Conservation (phyloP, 1,284 basidiomycete species). For the Irpex sp. region DNA sequence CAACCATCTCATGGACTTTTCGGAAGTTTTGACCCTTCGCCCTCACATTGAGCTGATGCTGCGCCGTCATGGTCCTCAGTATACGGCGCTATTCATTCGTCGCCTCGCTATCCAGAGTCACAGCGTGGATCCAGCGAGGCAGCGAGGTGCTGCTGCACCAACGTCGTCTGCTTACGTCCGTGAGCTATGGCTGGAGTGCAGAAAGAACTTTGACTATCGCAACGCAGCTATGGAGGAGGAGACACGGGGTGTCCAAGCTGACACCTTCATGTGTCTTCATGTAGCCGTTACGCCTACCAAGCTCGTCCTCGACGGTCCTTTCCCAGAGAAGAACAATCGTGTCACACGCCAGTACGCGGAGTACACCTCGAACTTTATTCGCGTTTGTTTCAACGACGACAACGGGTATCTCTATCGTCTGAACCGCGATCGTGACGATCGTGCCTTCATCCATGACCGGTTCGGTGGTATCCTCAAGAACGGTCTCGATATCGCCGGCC, state of each 20-base stretch:
- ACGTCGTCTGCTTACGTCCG: not conserved
- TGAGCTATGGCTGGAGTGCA: constrained; percentile 3
- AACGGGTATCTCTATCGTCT: constrained; percentile 53
- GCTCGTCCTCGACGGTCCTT: constrained; percentile 67
- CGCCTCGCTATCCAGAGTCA: constrained; percentile 3
- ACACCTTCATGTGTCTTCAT: constrained; percentile 46
- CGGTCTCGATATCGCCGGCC: constrained; percentile 62
- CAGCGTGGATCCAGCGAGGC: constrained; percentile 1
- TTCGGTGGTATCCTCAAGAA: constrained; percentile 55
- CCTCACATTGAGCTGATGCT: constrained; percentile 10
- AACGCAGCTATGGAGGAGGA: not conserved
- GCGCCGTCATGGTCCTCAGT: not conserved
- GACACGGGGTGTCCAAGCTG: not conserved
- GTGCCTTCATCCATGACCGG: constrained; percentile 45
- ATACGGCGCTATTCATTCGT: constrained; percentile 2
- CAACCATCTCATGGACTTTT: constrained; percentile 34
- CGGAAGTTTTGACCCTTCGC: constrained; percentile 38
- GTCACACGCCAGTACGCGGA: constrained; percentile 54
- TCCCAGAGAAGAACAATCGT: constrained; percentile 56
- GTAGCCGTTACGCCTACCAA: constrained; percentile 68
- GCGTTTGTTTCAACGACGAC: constrained; percentile 79
- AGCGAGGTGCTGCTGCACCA: not conserved
- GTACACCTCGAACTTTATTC: constrained; percentile 58
- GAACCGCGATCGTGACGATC: constrained; percentile 41
- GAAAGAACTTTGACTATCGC: constrained; percentile 1